Evolutionary conservation across 352 stramenopile species (phyloP).

Genomic region (Phytophthora capsici): DNA sequence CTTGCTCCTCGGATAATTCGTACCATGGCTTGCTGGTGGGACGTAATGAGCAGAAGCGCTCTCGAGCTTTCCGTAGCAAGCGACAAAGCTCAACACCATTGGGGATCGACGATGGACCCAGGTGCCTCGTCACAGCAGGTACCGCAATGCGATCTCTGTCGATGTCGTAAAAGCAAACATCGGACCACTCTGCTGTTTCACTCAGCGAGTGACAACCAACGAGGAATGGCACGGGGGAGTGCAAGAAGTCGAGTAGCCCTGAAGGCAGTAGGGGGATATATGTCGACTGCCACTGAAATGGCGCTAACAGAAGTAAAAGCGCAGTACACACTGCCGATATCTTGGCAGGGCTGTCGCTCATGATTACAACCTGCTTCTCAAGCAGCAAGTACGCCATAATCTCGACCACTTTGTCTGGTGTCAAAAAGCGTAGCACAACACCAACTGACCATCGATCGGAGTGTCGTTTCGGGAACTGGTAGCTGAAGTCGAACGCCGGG

Average conservation of each 20-base stretch:
- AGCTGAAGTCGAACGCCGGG: slow-evolving; percentile 69
- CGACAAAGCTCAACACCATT: slow-evolving; percentile 66
- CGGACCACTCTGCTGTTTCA: slow-evolving; percentile 76
- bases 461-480: slow-evolving; percentile 76
- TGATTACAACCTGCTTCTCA: slow-evolving; percentile 85
- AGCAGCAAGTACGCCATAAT: slow-evolving; percentile 74
- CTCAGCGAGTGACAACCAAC: slow-evolving; percentile 67
- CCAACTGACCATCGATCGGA: slow-evolving; percentile 78
- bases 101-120: slow-evolving; percentile 58
- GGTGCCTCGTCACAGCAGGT: slow-evolving; percentile 49
- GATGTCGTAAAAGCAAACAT: slow-evolving; percentile 88
- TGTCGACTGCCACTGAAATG: slow-evolving; percentile 90
- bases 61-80: slow-evolving; percentile 59
- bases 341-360: slow-evolving; percentile 70
- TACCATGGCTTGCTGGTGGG: slow-evolving; percentile 70
- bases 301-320: slow-evolving; percentile 68
- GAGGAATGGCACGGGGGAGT: slow-evolving; percentile 85
- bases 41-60: slow-evolving; percentile 53
- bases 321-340: slow-evolving; percentile 76
- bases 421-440: slow-evolving; percentile 70
- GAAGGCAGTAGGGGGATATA: slow-evolving; percentile 85
- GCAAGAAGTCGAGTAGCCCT: slow-evolving; percentile 78
- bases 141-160: slow-evolving; percentile 61
- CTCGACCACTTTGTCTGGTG: slow-evolving; percentile 66
- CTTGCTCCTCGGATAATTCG: slow-evolving; percentile 79